Evolutionary conservation across 176 grass and related monocot species (phyloP).

Genomic region (Oropetium thomaeum): DNA sequence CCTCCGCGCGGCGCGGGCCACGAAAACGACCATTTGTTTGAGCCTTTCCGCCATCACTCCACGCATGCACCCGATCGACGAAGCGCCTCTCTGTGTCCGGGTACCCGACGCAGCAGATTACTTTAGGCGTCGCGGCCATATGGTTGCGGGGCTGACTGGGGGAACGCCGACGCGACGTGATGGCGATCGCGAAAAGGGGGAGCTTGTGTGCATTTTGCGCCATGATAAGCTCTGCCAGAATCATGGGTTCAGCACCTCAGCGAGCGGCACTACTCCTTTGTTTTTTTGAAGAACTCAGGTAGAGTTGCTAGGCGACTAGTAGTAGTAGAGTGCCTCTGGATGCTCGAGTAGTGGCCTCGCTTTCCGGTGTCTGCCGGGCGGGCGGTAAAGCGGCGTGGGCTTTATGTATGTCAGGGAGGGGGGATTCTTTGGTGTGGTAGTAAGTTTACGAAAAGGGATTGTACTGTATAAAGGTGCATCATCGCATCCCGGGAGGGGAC

Average conservation of each 20-base stretch:
- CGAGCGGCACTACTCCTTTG: no score
- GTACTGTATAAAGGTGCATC: conserved; percentile 25
- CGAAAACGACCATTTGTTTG: background rate
- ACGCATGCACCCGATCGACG: background rate
- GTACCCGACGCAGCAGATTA: background rate
- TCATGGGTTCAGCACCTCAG: conserved; percentile 27
- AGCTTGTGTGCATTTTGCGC: background rate
- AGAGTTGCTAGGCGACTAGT: background rate
- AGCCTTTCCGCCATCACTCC: conserved; percentile 29
- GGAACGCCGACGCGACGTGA: background rate
- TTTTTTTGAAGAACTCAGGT: background rate
- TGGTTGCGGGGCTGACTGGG: background rate
- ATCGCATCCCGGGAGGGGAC: background rate
- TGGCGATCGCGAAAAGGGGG: background rate
- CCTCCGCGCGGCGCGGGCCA: background rate
- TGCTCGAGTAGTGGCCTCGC: background rate
- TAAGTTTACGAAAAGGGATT: conserved; percentile 28
- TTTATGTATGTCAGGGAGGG: conserved; percentile 27
- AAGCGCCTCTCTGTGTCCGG: no score
- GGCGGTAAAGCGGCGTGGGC: conserved; percentile 20
- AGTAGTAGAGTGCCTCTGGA: background rate
- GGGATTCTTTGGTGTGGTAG: background rate
- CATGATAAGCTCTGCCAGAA: conserved; percentile 5
- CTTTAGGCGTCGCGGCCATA: conserved; percentile 15
- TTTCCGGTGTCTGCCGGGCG: conserved; percentile 14